Evolutionary conservation across 768 basidiomycete genomes (phyloP).

Genomic region (Boletus rubroflammeus): DNA sequence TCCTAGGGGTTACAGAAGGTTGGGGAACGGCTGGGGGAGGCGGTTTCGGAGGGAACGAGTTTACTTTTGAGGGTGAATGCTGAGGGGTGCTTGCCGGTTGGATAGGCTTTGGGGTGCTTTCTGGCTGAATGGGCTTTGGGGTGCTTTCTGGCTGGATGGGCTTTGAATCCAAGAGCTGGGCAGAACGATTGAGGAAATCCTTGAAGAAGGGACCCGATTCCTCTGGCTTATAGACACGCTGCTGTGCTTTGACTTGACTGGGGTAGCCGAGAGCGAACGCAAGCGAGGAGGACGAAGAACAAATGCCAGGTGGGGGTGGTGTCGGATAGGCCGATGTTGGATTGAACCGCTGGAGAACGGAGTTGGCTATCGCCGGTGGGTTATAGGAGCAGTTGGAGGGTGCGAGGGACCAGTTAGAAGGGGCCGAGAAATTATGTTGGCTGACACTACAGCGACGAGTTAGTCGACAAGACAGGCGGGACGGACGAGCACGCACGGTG

Average conservation of each 20-base stretch:
- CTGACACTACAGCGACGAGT: conserved; percentile 16
- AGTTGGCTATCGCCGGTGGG: conserved; percentile 56
- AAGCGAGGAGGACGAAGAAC: conserved; percentile 68
- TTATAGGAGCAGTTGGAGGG: conserved; percentile 50
- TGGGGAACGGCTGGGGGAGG: conserved; percentile 1
- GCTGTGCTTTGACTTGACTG: conserved; percentile 24
- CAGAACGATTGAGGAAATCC: conserved; percentile 47
- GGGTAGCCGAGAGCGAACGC: conserved; percentile 65
- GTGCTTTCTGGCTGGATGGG: conserved; percentile 13
- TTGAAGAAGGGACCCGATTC: conserved; percentile 67
- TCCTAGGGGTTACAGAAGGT: conserved; percentile 54
- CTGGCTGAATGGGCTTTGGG: conserved; percentile 10
- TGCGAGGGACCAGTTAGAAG: conserved; percentile 41
- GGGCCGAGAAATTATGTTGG: conserved; percentile 31
- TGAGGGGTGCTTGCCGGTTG: conserved; percentile 13
- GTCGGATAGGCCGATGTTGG: conserved; percentile 70
- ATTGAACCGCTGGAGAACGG: conserved; percentile 58
- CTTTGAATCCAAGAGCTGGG: conserved; percentile 43
- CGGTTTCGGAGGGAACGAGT: conserved; percentile 15
- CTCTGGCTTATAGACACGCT: conserved; percentile 43
- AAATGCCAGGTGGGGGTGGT: conserved; percentile 61
- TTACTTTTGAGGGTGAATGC: conserved; percentile 15
- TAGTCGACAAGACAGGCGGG: background rate
- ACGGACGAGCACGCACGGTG: conserved; percentile 39
- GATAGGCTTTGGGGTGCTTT: conserved; percentile 10